These are phyloP conservation scores for Synura sp. DNA, from an alignment of 352 stramenopile species.

Conservation along the genomic window DNA sequence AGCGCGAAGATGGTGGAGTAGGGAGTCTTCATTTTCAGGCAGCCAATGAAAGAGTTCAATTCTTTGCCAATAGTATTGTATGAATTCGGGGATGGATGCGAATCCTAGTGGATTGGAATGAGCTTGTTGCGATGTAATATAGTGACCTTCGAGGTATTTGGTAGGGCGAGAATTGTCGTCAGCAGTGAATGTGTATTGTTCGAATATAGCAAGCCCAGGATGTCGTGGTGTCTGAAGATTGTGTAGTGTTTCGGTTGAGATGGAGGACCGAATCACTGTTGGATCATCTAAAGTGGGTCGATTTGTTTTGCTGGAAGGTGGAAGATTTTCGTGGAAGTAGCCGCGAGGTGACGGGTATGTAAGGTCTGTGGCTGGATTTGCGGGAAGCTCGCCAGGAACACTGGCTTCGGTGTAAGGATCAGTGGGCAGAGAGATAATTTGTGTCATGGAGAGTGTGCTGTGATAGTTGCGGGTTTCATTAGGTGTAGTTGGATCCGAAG, in stretches of 20 bases:
- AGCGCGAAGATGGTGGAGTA: no score
- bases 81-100: no score
- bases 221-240: no score
- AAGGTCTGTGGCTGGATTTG: conserved; percentile 23
- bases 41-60: no score
- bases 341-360: conserved; percentile 15
- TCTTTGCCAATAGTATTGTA: no score
- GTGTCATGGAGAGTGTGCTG: conserved; percentile 5
- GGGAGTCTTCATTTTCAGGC: no score
- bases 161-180: no score
- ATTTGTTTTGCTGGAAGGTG: conserved; percentile 11
- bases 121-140: conserved; percentile 21
- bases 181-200: no score
- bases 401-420: not conserved
- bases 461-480: not conserved
- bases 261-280: conserved; percentile 20
- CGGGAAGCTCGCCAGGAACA: conserved; percentile 7
- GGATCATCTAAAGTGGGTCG: conserved; percentile 14
- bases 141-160: no score
- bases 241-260: conserved; percentile 2
- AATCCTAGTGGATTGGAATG: no score
- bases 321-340: conserved; percentile 29
- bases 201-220: no score
- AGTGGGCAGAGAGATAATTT: conserved; percentile 11
- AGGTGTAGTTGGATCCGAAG: not conserved